Conservation (phyloP, 2,329 filamentous ascomycete species). For the Dothideomycetes sp. region DNA sequence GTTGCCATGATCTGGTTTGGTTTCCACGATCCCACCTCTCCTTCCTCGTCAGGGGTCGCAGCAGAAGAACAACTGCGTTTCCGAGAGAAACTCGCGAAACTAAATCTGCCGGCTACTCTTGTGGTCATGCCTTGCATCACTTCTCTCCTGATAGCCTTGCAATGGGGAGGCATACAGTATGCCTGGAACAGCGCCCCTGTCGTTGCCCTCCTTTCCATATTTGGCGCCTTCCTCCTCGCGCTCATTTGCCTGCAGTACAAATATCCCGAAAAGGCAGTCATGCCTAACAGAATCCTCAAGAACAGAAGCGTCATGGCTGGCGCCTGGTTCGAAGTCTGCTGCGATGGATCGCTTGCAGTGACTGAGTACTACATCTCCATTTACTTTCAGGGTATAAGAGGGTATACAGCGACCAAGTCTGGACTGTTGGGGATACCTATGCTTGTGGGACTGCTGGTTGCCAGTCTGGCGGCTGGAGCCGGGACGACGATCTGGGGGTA, state of each 20-base stretch:
- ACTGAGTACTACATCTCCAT: constrained; percentile 18
- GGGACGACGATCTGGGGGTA: too few species aligned
- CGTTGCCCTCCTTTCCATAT: constrained; percentile 6
- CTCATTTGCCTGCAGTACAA: constrained; percentile 7
- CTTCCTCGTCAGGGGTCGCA: constrained; percentile 21
- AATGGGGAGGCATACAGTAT: constrained; percentile 35
- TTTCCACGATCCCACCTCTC: too few species aligned
- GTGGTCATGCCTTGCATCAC: constrained; percentile 26
- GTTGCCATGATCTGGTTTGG: constrained; percentile 29
- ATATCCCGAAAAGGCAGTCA: constrained; percentile 13
- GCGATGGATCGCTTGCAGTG: constrained; percentile 6
- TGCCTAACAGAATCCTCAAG: constrained; percentile 23
- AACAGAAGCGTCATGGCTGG: too few species aligned
- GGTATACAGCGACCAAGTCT: constrained; percentile 12
- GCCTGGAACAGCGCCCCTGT: constrained; percentile 17
- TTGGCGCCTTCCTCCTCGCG: background rate
- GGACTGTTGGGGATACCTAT: too few species aligned
- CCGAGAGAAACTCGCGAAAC: constrained; percentile 30
- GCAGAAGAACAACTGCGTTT: too few species aligned
- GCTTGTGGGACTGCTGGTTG: too few species aligned
- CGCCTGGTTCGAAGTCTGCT: constrained; percentile 13
- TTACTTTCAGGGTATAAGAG: constrained; percentile 20
- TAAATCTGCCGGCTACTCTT: constrained; percentile 34
- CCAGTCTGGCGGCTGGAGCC: too few species aligned
- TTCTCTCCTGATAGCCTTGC: constrained; percentile 32